Base-by-base conservation (phyloP, 2,329 filamentous ascomycete genomes). In the Hypoxylon sp. region DNA sequence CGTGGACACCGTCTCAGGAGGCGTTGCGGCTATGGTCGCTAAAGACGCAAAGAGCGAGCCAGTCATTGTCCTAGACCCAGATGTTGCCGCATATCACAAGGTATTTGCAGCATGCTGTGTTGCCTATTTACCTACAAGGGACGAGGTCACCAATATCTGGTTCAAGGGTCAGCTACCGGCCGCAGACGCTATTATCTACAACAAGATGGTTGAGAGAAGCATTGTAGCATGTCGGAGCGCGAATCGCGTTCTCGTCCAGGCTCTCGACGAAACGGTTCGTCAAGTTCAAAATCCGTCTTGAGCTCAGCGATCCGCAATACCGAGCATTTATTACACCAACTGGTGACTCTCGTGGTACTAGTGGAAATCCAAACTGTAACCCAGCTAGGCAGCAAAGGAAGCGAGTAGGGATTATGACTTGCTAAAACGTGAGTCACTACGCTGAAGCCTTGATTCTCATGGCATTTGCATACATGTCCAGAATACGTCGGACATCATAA, bases 91-190 rank as follows among this genome's bases (percentile, higher is more conserved):
- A 77, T 93, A 97, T 78, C 84, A 88, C 30, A 87, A 90, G 37
- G 88, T 98, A 58, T 79, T 92, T 50, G 94, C 95, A 10, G 93
- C 93, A 53, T 97, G 94, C 81, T 94, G 96, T 69, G 91, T 99
- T 40, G 96, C 91, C 10, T 98, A 98, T 80, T 86, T 98, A 72
- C 92, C 94, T 57, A 87, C 86, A 22, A 87, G 95, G 69, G 95
- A 98, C 74, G 96, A 99, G 80, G 90, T 98, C 57, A 98, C 95
- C 7, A 95, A 97, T 77, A 81, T 98, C 17, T 99, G 96, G 96
- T 88, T 97, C 77, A 98, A 95, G 82, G 95, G 96, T 5, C 82
- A 84, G 65, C 69, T 88, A 7, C 82, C 85, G 2, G 79, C 82
- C 2, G 81, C 82, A 68, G 81, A 83, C 54, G 77, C 79, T 49